phyloP scores from a whole-genome alignment of 345 rosid genomes.

The Boechera retrofracta region DNA sequence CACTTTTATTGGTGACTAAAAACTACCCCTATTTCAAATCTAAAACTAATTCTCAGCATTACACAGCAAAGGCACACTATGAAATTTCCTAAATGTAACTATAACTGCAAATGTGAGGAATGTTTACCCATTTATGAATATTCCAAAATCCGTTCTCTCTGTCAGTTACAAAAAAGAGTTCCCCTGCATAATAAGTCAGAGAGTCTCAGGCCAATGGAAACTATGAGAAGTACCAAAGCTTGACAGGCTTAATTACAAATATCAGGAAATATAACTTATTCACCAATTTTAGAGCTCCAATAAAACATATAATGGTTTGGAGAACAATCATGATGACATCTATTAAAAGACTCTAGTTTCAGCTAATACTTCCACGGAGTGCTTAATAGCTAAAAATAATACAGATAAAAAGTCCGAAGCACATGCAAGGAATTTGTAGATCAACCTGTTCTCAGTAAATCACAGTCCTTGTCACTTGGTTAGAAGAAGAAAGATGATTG shows the following conservation, averaged over 20 bases:
- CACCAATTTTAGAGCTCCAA: constrained; percentile 1
- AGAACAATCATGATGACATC: constrained; percentile 1
- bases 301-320: background rate
- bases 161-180: constrained; percentile 82
- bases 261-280: background rate
- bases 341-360: constrained; percentile 13
- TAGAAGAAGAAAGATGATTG: constrained; percentile 1
- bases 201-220: constrained; percentile 15
- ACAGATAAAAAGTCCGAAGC: background rate
- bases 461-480: constrained; percentile 14
- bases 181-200: constrained; percentile 62
- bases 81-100: constrained; percentile 12
- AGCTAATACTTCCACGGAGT: background rate
- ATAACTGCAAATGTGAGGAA: constrained; percentile 14
- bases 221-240: background rate
- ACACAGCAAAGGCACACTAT: constrained; percentile 8
- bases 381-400: background rate
- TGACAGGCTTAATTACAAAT: constrained; percentile 3
- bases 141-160: constrained; percentile 91
- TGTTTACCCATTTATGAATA: constrained; percentile 85
- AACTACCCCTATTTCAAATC: background rate
- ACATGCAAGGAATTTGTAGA: constrained; percentile 6
- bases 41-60: constrained; percentile 13
- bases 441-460: background rate
- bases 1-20: background rate